Conservation (phyloP, 208 protist species). For the Angomonas ambiguus region DNA sequence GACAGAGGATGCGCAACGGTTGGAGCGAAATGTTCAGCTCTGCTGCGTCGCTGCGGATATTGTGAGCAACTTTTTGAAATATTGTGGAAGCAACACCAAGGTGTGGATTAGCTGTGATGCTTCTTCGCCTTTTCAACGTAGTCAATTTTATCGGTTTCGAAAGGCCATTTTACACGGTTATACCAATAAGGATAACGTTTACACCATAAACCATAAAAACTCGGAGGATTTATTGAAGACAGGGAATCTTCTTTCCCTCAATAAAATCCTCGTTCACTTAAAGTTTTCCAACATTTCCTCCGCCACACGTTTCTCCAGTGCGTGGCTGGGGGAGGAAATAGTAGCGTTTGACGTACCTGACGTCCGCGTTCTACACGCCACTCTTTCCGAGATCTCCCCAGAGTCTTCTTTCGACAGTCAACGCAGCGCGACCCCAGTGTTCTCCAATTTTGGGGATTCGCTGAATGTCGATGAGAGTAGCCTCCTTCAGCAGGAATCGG, state of each 20-base stretch:
- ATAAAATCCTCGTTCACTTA: conserved; percentile 36
- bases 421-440: background rate
- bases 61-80: conserved; percentile 29
- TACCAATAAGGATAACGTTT: background rate
- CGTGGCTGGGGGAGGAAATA: conserved; percentile 83
- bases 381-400: background rate
- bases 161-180: background rate
- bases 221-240: too few relatives aligned
- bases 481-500: background rate
- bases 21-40: conserved; percentile 27
- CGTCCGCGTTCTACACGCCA: conserved; percentile 19
- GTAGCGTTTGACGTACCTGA: conserved; percentile 57
- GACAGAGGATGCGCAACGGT: background rate
- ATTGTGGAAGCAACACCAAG: conserved; percentile 16
- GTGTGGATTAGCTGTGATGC: conserved; percentile 80
- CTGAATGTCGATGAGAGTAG: background rate
- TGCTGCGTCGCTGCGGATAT: conserved; percentile 34
- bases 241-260: conserved; percentile 10
- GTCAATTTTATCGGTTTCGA: conserved; percentile 41
- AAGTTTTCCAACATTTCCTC: conserved; percentile 41
- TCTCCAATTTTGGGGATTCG: background rate
- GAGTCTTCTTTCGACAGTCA: background rate
- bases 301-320: conserved; percentile 32
- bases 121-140: conserved; percentile 35
- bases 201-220: background rate